Evolutionary conservation across 179 eudicot species (phyloP).

Genomic region (Spergularia azorica): DNA sequence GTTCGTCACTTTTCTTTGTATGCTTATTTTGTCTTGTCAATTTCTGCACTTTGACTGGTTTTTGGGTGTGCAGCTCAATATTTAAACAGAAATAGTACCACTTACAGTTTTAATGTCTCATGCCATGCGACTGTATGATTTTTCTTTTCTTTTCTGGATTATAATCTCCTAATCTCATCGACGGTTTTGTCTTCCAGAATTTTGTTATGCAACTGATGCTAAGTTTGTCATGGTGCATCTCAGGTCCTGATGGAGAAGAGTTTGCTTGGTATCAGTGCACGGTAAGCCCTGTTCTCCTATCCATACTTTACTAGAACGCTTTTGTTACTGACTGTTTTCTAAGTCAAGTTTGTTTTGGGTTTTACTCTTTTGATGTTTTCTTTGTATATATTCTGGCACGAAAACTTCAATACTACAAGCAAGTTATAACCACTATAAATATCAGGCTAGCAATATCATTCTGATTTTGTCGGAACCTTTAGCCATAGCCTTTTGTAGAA

Average conservation of each 20-base stretch:
- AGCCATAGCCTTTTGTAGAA: too few species aligned
- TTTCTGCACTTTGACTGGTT: too few species aligned
- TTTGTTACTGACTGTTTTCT: background rate
- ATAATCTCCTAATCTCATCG: background rate
- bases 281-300: conserved; percentile 40
- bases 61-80: too few species aligned
- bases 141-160: background rate
- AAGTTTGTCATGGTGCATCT: conserved; percentile 22
- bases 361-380: background rate
- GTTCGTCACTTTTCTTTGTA: too few species aligned
- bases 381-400: background rate
- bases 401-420: background rate
- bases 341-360: background rate
- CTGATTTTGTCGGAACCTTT: too few species aligned
- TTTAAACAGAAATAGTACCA: too few species aligned
- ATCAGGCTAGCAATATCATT: too few species aligned
- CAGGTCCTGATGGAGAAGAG: conserved; percentile 95
- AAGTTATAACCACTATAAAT: too few species aligned
- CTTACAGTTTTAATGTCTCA: background rate
- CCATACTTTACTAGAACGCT: background rate
- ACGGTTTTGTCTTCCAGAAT: background rate
- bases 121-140: background rate
- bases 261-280: conserved; percentile 99
- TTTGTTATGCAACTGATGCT: background rate
- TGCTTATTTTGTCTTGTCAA: too few species aligned